Percentiles rank a stretch among this genome's conserved stretches.
Evolutionary conservation across 495 filamentous ascomycete species (phyloP).

Genomic region (Aspergillus cavernicola): DNA sequence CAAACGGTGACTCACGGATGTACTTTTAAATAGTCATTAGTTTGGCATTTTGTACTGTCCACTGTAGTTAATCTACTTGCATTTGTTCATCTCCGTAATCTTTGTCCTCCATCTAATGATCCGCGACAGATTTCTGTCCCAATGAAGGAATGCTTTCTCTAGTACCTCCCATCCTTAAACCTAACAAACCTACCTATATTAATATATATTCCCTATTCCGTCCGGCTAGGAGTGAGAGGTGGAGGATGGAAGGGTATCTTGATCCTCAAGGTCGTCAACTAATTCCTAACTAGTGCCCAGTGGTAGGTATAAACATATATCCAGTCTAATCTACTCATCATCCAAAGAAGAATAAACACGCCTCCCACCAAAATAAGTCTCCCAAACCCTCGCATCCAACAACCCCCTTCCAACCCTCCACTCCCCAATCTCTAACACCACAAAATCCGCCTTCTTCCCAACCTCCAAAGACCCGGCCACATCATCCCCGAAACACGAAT

Average conservation of each 20-base stretch:
- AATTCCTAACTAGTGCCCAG: too few species aligned
- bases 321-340: neutral
- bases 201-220: too few species aligned
- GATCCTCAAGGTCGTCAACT: neutral
- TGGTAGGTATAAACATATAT: too few species aligned
- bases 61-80: neutral
- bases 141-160: conserved; percentile 66
- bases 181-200: too few species aligned
- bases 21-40: neutral
- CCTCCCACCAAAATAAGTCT: conserved; percentile 18
- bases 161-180: too few species aligned
- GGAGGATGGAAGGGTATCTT: conserved; percentile 55
- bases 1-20: conserved; percentile 54
- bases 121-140: conserved; percentile 29
- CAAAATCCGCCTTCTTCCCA: conserved; percentile 55
- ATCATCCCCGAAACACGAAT: conserved; percentile 54
- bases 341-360: conserved; percentile 5
- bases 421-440: conserved; percentile 55
- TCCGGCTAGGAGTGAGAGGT: too few species aligned
- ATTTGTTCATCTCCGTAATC: neutral
- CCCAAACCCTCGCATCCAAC: conserved; percentile 35
- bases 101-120: conserved; percentile 1
- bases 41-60: conserved; percentile 3
- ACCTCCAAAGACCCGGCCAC: conserved; percentile 45
- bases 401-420: conserved; percentile 50